Conservation (phyloP, 2,329 filamentous ascomycete genomes). For the Pseudogymnoascus sp. region DNA sequence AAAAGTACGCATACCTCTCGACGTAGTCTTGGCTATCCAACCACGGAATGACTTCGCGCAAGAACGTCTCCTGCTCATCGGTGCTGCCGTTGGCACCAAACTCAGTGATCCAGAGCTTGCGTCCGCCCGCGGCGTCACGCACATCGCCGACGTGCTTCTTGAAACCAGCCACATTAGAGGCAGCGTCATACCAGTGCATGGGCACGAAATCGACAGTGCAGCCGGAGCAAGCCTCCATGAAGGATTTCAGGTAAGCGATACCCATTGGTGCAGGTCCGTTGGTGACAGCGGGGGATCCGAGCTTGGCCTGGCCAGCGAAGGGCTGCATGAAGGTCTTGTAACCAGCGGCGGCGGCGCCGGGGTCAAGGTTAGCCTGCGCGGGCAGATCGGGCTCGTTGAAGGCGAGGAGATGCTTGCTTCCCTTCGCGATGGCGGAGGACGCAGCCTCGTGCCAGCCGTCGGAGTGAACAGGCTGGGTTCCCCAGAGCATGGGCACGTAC, state of each 20-base stretch:
- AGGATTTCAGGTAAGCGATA: conserved; percentile 37
- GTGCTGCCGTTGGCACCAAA: conserved; percentile 31
- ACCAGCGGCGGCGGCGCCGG: conserved; percentile 31
- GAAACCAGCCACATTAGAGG: conserved; percentile 34
- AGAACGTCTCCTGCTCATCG: conserved; percentile 32
- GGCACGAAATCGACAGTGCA: conserved; percentile 40
- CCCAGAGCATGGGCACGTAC: conserved; percentile 65
- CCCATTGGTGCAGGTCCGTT: conserved; percentile 37
- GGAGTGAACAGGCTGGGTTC: conserved; percentile 38
- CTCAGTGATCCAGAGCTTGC: conserved; percentile 39
- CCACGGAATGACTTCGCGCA: conserved; percentile 37
- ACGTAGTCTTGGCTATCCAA: conserved; percentile 35
- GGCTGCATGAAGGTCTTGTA: conserved; percentile 39
- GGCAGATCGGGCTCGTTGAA: conserved; percentile 67
- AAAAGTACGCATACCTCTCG: conserved; percentile 35
- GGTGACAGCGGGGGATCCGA: conserved; percentile 42
- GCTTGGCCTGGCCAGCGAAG: conserved; percentile 36
- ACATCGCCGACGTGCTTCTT: conserved; percentile 33
- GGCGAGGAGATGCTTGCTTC: conserved; percentile 51
- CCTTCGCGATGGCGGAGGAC: conserved; percentile 43
- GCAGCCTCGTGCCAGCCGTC: conserved; percentile 45
- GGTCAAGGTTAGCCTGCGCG: conserved; percentile 46
- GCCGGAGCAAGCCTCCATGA: conserved; percentile 34
- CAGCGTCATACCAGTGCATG: conserved; percentile 41
- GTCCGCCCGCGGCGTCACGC: not conserved